Evolutionary conservation across 768 basidiomycete species (phyloP), one percentile per base, ranked within the genome.

Genomic region (Tricholomella constricta): DNA sequence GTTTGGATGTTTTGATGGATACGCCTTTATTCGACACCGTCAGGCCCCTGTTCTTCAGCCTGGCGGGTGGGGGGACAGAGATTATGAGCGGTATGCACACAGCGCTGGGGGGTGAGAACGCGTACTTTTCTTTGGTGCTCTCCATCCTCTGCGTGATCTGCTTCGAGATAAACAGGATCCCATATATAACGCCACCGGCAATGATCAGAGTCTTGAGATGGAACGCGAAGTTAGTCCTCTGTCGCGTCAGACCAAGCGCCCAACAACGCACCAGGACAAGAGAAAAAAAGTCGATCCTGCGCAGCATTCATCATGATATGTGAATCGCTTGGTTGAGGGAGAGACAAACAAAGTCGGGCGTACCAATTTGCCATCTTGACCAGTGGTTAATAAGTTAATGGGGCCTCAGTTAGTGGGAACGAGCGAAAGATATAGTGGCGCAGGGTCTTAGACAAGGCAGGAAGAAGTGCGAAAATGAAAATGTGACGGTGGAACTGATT

Each of bases 1-100:
- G 75, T 53, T 76, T 79, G 19, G 75, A 65, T 1, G 86, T 89
- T 69, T 86, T 88, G 37, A 90, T 73, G 0, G 85, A 79, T 11
- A 89, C 74, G 3, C 88, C 88, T 3, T 72, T 70, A n/a, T 74
- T 66, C 0, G 85, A 83, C 41, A 89, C 67, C 26, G 81, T 68
- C 44, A 83, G 69, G 7, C 88, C 88, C 55, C 72, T 76, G 9
- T 70, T 69, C 65, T 84, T 82, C 43, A 89, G 69, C 41, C 85
- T 87, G 25, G 38, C 31, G n/a, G n/a, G n/a, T 49, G 8, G 47
- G 20, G 14, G 25, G 27, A 19, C 6, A 48, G 36, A n/a, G 29
- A 6, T 48, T 20, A 15, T 20, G 31, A 6, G 11, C 37, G 20
- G n/a, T n/a, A n/a, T 6, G 41, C 38, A 40, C 17, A 26, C 2